Conservation (phyloP, 2,329 filamentous ascomycete genomes). For the Fusarium compactum region DNA sequence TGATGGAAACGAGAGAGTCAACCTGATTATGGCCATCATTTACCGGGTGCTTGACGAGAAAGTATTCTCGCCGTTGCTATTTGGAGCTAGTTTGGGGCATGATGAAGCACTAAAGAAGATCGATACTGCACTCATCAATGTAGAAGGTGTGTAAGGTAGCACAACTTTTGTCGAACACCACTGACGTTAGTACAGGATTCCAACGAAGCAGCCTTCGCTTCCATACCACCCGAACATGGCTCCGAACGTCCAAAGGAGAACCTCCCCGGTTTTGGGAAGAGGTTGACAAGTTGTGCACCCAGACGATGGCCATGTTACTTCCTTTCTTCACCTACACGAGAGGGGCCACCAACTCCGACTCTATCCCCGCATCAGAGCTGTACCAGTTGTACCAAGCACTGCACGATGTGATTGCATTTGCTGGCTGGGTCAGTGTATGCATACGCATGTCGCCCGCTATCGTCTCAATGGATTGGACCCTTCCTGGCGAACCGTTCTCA, state of each 20-base stretch:
- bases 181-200: slow-evolving; percentile 46
- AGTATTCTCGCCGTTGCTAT: slow-evolving; percentile 49
- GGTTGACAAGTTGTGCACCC: slow-evolving; percentile 47
- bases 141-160: slow-evolving; percentile 45
- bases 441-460: slow-evolving; percentile 44
- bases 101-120: slow-evolving; percentile 35
- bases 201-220: slow-evolving; percentile 45
- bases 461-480: slow-evolving; percentile 45
- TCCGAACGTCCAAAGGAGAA: slow-evolving; percentile 29
- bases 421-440: slow-evolving; percentile 50
- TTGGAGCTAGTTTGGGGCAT: slow-evolving; percentile 49
- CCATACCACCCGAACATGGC: slow-evolving; percentile 43
- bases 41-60: slow-evolving; percentile 46
- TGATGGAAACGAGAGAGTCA: slow-evolving; percentile 38
- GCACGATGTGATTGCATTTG: slow-evolving; percentile 49
- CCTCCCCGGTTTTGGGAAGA: slow-evolving; percentile 49
- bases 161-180: background rate
- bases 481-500: slow-evolving; percentile 46
- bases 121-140: slow-evolving; percentile 43
- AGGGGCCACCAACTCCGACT: slow-evolving; percentile 16
- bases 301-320: slow-evolving; percentile 42
- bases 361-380: slow-evolving; percentile 22
- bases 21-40: slow-evolving; percentile 48
- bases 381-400: slow-evolving; percentile 47
- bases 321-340: slow-evolving; percentile 42